Percentiles rank a stretch among this genome's conserved stretches.
Conservation (phyloP, 2,329 filamentous ascomycete species). For the Colletotrichum tofieldiae region DNA sequence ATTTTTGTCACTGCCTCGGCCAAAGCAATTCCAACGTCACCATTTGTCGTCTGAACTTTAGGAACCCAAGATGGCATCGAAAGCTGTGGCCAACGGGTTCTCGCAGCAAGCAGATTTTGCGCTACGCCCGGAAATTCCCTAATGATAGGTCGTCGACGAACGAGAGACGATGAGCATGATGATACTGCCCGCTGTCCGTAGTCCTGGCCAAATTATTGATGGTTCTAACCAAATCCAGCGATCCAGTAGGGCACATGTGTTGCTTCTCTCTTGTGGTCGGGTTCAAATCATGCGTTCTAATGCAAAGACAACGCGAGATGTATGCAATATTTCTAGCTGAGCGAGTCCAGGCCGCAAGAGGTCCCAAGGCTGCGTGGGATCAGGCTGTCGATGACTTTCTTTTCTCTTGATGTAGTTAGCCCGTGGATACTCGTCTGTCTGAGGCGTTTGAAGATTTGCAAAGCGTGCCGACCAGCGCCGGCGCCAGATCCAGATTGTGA, state of each 20-base stretch:
- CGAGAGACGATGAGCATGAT: not conserved
- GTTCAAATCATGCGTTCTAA: slow-evolving; percentile 15
- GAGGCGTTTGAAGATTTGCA: slow-evolving; percentile 22
- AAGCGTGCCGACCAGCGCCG: not conserved
- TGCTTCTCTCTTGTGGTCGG: not conserved
- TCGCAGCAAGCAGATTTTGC: not conserved
- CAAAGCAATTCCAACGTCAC: not conserved
- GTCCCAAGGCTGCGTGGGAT: not conserved
- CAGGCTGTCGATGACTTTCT: not conserved
- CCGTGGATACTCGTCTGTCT: slow-evolving; percentile 25
- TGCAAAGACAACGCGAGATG: slow-evolving; percentile 12
- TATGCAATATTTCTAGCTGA: slow-evolving; percentile 19
- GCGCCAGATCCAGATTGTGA: slow-evolving; percentile 43
- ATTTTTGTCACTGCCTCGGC: slow-evolving; percentile 10
- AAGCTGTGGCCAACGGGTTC: slow-evolving; percentile 16
- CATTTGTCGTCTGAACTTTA: slow-evolving; percentile 28
- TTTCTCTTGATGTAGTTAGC: slow-evolving; percentile 6
- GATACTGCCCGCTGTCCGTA: not conserved
- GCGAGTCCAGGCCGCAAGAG: not conserved
- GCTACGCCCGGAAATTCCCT: not conserved
- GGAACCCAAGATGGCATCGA: not conserved
- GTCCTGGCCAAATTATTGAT: not conserved
- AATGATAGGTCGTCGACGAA: not conserved
- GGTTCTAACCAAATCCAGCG: not conserved
- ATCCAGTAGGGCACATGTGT: not conserved